A percentile compares a stretch with the other conserved stretches of the same genome.
Conservation (phyloP, 345 rosid species). For the Physaria fendleri region DNA sequence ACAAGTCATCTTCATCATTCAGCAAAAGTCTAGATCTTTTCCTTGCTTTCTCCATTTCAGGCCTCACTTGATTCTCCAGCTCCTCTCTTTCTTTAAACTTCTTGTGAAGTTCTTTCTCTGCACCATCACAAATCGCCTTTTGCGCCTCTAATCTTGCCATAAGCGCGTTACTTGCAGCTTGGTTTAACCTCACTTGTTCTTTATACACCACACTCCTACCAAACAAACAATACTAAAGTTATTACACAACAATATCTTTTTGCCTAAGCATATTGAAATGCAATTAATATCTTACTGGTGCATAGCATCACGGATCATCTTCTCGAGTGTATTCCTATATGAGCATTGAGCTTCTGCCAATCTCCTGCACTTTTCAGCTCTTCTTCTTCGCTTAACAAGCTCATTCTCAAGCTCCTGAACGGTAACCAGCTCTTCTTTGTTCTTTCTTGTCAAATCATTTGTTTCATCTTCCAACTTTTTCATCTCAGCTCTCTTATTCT, state of each 20-base stretch:
- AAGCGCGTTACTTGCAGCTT: slow-evolving; percentile 73
- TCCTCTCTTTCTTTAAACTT: slow-evolving; percentile 79
- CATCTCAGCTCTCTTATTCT: slow-evolving; percentile 52
- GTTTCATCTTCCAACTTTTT: slow-evolving; percentile 60
- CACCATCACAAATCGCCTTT: slow-evolving; percentile 74
- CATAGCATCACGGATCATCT: slow-evolving; percentile 98
- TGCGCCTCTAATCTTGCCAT: slow-evolving; percentile 94
- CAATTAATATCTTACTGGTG: slow-evolving; percentile 64
- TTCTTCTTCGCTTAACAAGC: slow-evolving; percentile 70
- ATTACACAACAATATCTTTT: background rate
- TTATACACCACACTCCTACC: slow-evolving; percentile 85
- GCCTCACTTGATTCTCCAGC: slow-evolving; percentile 66
- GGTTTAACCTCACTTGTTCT: slow-evolving; percentile 90
- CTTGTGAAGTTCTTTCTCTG: slow-evolving; percentile 86
- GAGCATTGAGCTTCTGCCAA: slow-evolving; percentile 96
- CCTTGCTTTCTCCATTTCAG: slow-evolving; percentile 70
- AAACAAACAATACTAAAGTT: background rate
- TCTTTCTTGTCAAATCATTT: slow-evolving; percentile 46
- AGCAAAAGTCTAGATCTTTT: slow-evolving; percentile 56
- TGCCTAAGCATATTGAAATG: background rate
- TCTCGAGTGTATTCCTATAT: slow-evolving; percentile 68
- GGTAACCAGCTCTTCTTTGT: slow-evolving; percentile 51
- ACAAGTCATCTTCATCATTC: slow-evolving; percentile 41
- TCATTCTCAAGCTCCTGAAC: slow-evolving; percentile 76
- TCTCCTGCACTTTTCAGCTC: slow-evolving; percentile 90